Conservation (phyloP, 805 yeast species). For the Jamesozyma hellenica region DNA sequence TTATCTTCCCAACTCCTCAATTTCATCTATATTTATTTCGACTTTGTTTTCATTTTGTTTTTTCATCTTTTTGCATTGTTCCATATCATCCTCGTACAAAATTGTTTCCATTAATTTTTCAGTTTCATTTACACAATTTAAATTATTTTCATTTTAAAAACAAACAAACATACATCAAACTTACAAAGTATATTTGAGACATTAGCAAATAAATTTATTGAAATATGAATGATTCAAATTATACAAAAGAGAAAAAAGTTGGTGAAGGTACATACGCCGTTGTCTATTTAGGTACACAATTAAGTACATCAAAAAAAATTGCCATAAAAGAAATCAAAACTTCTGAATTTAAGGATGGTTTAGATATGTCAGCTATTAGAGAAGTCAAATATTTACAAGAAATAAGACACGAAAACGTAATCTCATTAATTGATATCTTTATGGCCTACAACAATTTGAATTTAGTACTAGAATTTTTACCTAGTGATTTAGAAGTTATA, state of each 20-base stretch:
- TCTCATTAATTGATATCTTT: slow-evolving; percentile 82
- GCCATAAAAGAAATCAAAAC: slow-evolving; percentile 96
- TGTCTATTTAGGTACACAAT: slow-evolving; percentile 69
- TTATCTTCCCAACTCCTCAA: slow-evolving; percentile 58
- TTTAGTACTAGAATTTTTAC: slow-evolving; percentile 84
- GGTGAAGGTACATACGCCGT: slow-evolving; percentile 99
- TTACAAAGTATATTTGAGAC: too few species aligned
- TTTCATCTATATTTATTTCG: slow-evolving; percentile 23
- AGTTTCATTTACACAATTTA: too few species aligned
- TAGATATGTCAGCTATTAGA: slow-evolving; percentile 95
- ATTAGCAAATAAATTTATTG: too few species aligned
- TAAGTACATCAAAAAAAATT: slow-evolving; percentile 40
- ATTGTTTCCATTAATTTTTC: too few species aligned
- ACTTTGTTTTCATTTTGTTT: too few species aligned
- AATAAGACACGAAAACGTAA: slow-evolving; percentile 65
- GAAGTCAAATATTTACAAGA: slow-evolving; percentile 87
- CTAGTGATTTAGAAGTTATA: slow-evolving; percentile 82
- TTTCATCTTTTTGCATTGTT: too few species aligned
- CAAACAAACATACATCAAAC: too few species aligned
- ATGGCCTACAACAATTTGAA: slow-evolving; percentile 56
- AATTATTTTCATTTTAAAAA: too few species aligned
- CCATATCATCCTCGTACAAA: too few species aligned
- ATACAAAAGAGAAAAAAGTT: slow-evolving; percentile 57
- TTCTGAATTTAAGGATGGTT: slow-evolving; percentile 87
- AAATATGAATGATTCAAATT: slow-evolving; percentile 1